A percentile compares a stretch with the other conserved stretches of the same genome.
Evolutionary conservation across 352 stramenopile species (phyloP).

Genomic region (Phytophthora sansomeana): DNA sequence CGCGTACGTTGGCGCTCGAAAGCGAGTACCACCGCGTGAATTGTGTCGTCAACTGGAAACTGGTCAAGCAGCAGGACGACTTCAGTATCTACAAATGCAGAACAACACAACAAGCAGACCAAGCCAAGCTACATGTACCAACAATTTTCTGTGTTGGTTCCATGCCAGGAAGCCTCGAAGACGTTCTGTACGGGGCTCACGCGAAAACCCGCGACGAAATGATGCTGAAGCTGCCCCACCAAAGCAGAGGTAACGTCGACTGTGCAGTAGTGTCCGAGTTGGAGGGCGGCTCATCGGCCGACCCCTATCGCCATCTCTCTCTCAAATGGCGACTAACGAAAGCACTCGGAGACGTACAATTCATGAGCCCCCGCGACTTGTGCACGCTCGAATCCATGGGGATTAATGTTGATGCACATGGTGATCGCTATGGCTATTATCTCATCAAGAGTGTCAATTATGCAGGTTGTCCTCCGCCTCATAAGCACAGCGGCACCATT

Average conservation of each 20-base stretch:
- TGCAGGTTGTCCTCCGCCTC: slow-evolving; percentile 42
- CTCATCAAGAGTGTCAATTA: slow-evolving; percentile 62
- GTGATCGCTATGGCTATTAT: slow-evolving; percentile 52
- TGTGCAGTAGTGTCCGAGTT: slow-evolving; percentile 52
- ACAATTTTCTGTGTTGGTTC: slow-evolving; percentile 60
- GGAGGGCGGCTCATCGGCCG: slow-evolving; percentile 38
- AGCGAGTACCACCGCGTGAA: slow-evolving; percentile 43
- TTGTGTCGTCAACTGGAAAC: slow-evolving; percentile 37
- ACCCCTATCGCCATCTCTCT: slow-evolving; percentile 59
- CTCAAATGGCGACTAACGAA: slow-evolving; percentile 56
- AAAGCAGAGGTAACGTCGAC: slow-evolving; percentile 53
- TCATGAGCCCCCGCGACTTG: slow-evolving; percentile 58
- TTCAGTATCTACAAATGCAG: slow-evolving; percentile 52
- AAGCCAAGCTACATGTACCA: slow-evolving; percentile 32
- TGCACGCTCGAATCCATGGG: slow-evolving; percentile 64
- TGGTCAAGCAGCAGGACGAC: slow-evolving; percentile 44
- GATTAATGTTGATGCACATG: slow-evolving; percentile 38
- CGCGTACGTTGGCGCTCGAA: slow-evolving; percentile 55
- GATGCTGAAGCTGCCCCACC: slow-evolving; percentile 41
- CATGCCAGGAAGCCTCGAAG: slow-evolving; percentile 50
- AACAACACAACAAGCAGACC: slow-evolving; percentile 7
- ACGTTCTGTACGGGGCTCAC: slow-evolving; percentile 61
- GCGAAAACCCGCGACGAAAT: slow-evolving; percentile 63
- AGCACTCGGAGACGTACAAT: too few relatives aligned
- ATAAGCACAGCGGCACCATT: slow-evolving; percentile 42